phyloP scores from a whole-genome alignment of 2,329 filamentous ascomycete genomes.

The Monosporascus cannonballus region DNA sequence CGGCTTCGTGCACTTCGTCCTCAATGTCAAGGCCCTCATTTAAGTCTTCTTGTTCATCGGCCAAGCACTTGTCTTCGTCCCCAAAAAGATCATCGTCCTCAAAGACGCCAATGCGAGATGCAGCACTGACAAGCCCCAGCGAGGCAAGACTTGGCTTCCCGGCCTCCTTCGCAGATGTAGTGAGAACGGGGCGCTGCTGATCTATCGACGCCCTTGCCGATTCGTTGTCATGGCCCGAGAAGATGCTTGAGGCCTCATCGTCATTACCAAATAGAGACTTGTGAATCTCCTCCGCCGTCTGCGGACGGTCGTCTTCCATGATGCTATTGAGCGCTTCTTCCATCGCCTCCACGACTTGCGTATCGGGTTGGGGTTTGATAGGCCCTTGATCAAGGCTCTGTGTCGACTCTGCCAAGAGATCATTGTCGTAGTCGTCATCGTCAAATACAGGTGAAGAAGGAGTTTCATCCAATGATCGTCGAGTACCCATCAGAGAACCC shows the following conservation, averaged over 20 bases:
- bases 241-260: slow-evolving; percentile 43
- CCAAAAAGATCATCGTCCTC: slow-evolving; percentile 88
- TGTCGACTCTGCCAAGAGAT: slow-evolving; percentile 64
- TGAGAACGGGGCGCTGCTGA: slow-evolving; percentile 20
- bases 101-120: slow-evolving; percentile 86
- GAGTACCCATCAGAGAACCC: slow-evolving; percentile 37
- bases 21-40: slow-evolving; percentile 55
- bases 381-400: slow-evolving; percentile 72
- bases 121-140: slow-evolving; percentile 80
- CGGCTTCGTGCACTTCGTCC: slow-evolving; percentile 88
- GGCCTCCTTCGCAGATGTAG: slow-evolving; percentile 34
- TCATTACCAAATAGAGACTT: slow-evolving; percentile 61
- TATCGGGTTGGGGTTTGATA: slow-evolving; percentile 60
- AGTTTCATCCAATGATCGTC: slow-evolving; percentile 67
- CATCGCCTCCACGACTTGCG: slow-evolving; percentile 82
- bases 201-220: slow-evolving; percentile 40
- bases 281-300: slow-evolving; percentile 58
- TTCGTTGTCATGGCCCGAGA: slow-evolving; percentile 48
- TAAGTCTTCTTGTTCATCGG: slow-evolving; percentile 77
- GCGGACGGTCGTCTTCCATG: slow-evolving; percentile 67
- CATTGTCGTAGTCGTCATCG: slow-evolving; percentile 70
- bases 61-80: slow-evolving; percentile 77
- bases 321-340: slow-evolving; percentile 89
- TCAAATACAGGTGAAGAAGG: slow-evolving; percentile 61
- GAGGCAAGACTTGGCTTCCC: slow-evolving; percentile 86